phyloP scores from a whole-genome alignment of 2,329 filamentous ascomycete species.

The Cladosporium sp. region DNA sequence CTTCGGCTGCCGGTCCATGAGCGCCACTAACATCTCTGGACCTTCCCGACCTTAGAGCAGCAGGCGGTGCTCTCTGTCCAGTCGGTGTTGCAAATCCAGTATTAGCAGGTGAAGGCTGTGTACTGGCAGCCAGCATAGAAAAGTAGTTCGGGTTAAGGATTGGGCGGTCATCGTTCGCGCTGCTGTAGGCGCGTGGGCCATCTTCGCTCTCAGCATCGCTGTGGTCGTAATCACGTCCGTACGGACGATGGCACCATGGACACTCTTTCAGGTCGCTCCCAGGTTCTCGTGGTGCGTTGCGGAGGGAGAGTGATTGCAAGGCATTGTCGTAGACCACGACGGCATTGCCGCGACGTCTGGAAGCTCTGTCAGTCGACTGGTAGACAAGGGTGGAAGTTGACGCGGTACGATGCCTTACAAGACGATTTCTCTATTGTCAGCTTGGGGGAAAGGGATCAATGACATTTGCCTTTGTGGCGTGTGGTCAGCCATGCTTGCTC shows the following conservation, averaged over 20 bases:
- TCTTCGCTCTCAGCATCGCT: constrained; percentile 34
- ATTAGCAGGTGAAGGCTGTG: constrained; percentile 37
- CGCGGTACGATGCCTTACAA: constrained; percentile 54
- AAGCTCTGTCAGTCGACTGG: neutral
- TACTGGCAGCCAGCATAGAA: constrained; percentile 72
- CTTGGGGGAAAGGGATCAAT: constrained; percentile 70
- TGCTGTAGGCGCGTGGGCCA: constrained; percentile 1
- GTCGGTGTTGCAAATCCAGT: constrained; percentile 34
- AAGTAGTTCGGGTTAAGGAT: constrained; percentile 94
- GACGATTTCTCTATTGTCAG: constrained; percentile 68
- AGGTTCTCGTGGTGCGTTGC: constrained; percentile 51
- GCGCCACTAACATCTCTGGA: constrained; percentile 29
- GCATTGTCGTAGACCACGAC: constrained; percentile 86
- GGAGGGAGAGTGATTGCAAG: constrained; percentile 80
- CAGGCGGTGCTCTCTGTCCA: constrained; percentile 40
- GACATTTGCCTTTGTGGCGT: constrained; percentile 50
- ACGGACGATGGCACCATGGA: constrained; percentile 82
- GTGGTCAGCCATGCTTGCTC: constrained; percentile 29
- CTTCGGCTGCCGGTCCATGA: constrained; percentile 44
- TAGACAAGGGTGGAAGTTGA: neutral
- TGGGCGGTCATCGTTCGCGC: constrained; percentile 11
- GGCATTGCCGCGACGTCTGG: constrained; percentile 83
- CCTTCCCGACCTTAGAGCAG: constrained; percentile 29
- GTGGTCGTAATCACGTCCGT: constrained; percentile 32
- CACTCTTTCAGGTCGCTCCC: constrained; percentile 65